A percentile compares a stretch with the other conserved stretches of the same genome.
These are phyloP conservation scores for Filobasidium wieringae DNA, from an alignment of 768 basidiomycete species.

Conservation along the genomic window DNA sequence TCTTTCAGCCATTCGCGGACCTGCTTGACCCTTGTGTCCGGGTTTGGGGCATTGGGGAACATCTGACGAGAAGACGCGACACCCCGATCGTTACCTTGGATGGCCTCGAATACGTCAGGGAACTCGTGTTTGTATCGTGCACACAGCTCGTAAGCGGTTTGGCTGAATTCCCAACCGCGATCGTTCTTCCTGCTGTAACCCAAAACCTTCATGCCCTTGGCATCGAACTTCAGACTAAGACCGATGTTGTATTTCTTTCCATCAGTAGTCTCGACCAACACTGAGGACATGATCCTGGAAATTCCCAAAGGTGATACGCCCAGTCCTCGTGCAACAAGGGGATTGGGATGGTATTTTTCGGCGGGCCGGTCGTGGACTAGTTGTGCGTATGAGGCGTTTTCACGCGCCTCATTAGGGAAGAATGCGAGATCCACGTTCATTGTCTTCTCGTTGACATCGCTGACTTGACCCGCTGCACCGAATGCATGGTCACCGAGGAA, in stretches of 20 bases:
- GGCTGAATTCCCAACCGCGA: constrained; percentile 83
- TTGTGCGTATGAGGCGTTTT: constrained; percentile 64
- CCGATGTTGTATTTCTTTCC: constrained; percentile 78
- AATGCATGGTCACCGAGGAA: constrained; percentile 92
- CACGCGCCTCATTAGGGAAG: constrained; percentile 69
- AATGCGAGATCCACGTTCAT: constrained; percentile 83
- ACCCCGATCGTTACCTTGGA: constrained; percentile 69
- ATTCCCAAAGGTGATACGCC: constrained; percentile 66
- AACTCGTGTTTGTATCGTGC: constrained; percentile 70
- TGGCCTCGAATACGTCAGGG: constrained; percentile 65
- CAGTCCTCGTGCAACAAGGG: constrained; percentile 60
- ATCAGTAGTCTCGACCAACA: constrained; percentile 71
- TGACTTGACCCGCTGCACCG: constrained; percentile 87
- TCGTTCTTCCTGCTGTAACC: constrained; percentile 80
- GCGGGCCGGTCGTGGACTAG: constrained; percentile 49
- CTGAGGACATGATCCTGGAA: constrained; percentile 82
- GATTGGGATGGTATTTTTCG: constrained; percentile 63
- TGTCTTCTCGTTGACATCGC: constrained; percentile 54
- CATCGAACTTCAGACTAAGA: constrained; percentile 90
- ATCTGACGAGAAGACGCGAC: constrained; percentile 40
- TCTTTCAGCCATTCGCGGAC: constrained; percentile 73
- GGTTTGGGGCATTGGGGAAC: constrained; percentile 48
- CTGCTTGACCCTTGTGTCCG: constrained; percentile 62
- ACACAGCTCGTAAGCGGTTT: constrained; percentile 69
- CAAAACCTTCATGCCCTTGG: constrained; percentile 81